These are phyloP conservation scores for Rhododendron kiyosumense DNA, from an alignment of 148 eudicot genomes.

Conservation along the genomic window DNA sequence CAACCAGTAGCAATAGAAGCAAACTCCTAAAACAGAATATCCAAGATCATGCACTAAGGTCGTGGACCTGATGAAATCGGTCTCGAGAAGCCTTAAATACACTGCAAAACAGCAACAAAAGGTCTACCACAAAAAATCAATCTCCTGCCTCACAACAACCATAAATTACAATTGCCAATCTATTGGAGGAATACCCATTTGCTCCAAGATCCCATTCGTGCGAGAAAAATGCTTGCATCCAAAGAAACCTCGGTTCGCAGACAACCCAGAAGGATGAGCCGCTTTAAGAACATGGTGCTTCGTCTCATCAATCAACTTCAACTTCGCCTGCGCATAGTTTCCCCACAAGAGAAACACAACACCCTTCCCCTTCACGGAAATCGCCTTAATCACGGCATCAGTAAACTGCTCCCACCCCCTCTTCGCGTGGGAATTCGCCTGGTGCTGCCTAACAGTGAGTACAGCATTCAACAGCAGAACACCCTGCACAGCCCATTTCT, in stretches of 20 bases:
- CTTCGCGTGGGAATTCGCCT: constrained; percentile 94
- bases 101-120: not conserved
- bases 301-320: constrained; percentile 75
- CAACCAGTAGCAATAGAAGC: not conserved
- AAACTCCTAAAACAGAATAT: not conserved
- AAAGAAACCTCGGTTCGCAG: constrained; percentile 96
- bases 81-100: not conserved
- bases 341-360: constrained; percentile 97
- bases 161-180: constrained; percentile 67
- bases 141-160: not conserved
- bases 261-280: constrained; percentile 98
- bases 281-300: constrained; percentile 89
- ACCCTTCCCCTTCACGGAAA: constrained; percentile 70
- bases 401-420: constrained; percentile 98
- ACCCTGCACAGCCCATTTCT: constrained; percentile 96
- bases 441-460: constrained; percentile 84
- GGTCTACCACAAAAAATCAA: not conserved
- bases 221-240: constrained; percentile 99
- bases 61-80: not conserved
- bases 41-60: not conserved
- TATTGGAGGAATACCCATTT: constrained; percentile 57
- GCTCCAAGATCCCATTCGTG: constrained; percentile 63
- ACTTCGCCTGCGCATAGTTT: constrained; percentile 87
- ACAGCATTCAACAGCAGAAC: constrained; percentile 88
- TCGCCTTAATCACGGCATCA: constrained; percentile 76